These are phyloP conservation scores for Theileria luwenshuni DNA, from an alignment of 169 alveolate species.

Conservation along the genomic window DNA sequence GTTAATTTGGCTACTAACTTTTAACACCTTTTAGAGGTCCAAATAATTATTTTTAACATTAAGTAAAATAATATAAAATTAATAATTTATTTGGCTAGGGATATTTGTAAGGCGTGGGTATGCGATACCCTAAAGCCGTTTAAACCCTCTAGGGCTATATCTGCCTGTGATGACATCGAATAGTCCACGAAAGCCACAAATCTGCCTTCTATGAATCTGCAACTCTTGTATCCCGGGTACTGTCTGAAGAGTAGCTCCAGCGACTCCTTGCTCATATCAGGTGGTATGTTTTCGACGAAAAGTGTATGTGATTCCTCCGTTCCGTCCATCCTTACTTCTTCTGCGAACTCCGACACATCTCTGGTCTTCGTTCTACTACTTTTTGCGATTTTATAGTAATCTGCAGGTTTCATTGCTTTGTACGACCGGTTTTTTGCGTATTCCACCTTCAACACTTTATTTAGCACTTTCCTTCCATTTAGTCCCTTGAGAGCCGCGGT, in stretches of 20 bases:
- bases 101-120: constrained; percentile 73
- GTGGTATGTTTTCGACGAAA: constrained; percentile 82
- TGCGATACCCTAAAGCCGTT: constrained; percentile 82
- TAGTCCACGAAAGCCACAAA: constrained; percentile 84
- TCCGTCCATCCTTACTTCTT: constrained; percentile 17
- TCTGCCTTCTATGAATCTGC: constrained; percentile 80
- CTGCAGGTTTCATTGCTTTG: constrained; percentile 69
- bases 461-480: constrained; percentile 76
- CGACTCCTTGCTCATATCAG: constrained; percentile 75
- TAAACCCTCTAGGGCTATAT: constrained; percentile 82
- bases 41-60: too few species aligned
- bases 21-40: too few species aligned
- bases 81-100: constrained; percentile 66
- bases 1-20: too few species aligned
- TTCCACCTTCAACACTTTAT: constrained; percentile 72
- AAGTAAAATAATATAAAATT: neutral
- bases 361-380: constrained; percentile 3
- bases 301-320: constrained; percentile 66
- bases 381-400: constrained; percentile 68
- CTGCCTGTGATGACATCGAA: constrained; percentile 74
- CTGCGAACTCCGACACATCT: neutral
- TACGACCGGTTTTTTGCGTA: constrained; percentile 79
- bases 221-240: constrained; percentile 83
- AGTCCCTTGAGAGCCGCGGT: constrained; percentile 79
- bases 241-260: constrained; percentile 79